A percentile compares a stretch with the other conserved stretches of the same genome.
phyloP scores from a whole-genome alignment of 768 basidiomycete species.

The Rhodocollybia butyracea region DNA sequence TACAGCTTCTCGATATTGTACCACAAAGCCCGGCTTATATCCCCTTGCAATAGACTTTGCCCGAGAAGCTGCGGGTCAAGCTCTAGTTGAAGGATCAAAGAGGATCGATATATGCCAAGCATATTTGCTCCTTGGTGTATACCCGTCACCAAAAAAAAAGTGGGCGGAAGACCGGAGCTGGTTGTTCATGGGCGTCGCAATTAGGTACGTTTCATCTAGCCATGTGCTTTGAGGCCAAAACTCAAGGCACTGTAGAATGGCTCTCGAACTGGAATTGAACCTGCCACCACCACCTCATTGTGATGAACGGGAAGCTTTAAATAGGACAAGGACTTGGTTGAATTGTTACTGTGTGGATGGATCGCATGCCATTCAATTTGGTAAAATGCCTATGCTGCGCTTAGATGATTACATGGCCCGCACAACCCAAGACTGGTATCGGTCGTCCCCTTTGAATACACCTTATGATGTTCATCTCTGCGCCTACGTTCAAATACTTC shows the following conservation, averaged over 20 bases:
- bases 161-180: constrained; percentile 74
- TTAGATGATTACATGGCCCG: constrained; percentile 61
- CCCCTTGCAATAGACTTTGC: constrained; percentile 59
- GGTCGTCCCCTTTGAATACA: constrained; percentile 32
- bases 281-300: constrained; percentile 46
- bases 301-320: constrained; percentile 62
- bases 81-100: constrained; percentile 57
- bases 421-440: constrained; percentile 48
- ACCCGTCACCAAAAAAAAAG: constrained; percentile 56
- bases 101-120: constrained; percentile 81
- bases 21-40: constrained; percentile 52
- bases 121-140: constrained; percentile 64
- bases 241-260: constrained; percentile 45
- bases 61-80: constrained; percentile 54
- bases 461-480: constrained; percentile 47
- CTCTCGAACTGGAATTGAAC: constrained; percentile 67
- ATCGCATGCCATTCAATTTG: constrained; percentile 72
- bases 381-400: constrained; percentile 64
- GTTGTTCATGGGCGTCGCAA: constrained; percentile 70
- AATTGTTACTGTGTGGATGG: constrained; percentile 75
- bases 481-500: constrained; percentile 49
- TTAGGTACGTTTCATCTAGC: constrained; percentile 37
- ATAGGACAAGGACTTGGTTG: constrained; percentile 72
- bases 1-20: constrained; percentile 64
- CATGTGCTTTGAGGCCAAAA: neutral